Evolutionary conservation across 768 basidiomycete genomes (phyloP), one percentile per base, ranked within the genome.

Genomic region (Macrocybe gigantea): DNA sequence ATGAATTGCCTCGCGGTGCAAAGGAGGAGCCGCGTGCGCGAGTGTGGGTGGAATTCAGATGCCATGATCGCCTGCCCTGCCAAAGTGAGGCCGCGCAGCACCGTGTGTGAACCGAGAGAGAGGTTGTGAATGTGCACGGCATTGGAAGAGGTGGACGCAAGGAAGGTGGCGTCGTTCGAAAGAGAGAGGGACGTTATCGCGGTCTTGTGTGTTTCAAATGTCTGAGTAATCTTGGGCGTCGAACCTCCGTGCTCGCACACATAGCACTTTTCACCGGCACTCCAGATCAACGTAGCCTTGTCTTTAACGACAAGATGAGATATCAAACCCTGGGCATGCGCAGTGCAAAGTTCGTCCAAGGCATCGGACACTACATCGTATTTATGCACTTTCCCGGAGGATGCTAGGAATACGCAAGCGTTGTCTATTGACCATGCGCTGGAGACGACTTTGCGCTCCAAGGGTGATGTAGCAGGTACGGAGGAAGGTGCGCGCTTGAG

Each of bases 81-180:
- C 33, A 59, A 52, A 1, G 77, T 69, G 2, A 84, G 61, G 0
- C 83, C 82, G 30, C 77, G 74, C 35, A 89, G 71, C 31, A 70
- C 64, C 2, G 72, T 73, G 53, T 79, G 74, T 6, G 81, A 73
- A 10, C 75, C 75, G 8, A 73, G 68, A 0, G 73, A 57, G 45
- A 88, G 64, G 52, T 85, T 78, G 55, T 87, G 75, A 9, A 89
- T 68, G 57, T 85, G 73, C 13, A 77, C 75, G 2, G 73, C 72
- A 36, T 65, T 64, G 0, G 67, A 52, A 7, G 85, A 79, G 2
- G 77, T 75, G 1, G 77, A 78, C 0, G 80, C 79, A 32, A 88
- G 72, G 14, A 84, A 60, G 4, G 71, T 71, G 9, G 61, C 56
- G 52, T 87, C 84, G 48, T 72, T 80, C 12, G 81, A 83, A 2